Percentiles rank a stretch among this genome's conserved stretches.
phyloP scores from a whole-genome alignment of 2,329 filamentous ascomycete genomes.

The Colletotrichum aenigma region DNA sequence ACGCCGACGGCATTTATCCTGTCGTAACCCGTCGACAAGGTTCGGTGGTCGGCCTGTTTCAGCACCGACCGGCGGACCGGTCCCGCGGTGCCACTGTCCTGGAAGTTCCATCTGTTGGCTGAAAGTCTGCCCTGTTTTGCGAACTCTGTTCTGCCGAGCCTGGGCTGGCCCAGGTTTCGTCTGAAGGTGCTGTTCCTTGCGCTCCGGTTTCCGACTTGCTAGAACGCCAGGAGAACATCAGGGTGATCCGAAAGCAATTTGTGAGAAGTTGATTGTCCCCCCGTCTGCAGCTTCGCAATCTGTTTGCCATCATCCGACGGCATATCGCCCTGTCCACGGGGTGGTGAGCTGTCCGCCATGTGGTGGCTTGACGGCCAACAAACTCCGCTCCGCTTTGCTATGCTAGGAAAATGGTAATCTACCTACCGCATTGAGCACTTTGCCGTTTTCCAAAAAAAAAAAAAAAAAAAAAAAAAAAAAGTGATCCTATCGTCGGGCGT shows the following conservation, averaged over 20 bases:
- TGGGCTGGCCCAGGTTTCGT: slow-evolving; percentile 3
- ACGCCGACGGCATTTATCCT: neutral
- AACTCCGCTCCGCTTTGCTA: neutral
- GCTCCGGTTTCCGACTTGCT: neutral
- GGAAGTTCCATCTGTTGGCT: neutral
- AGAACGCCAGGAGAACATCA: neutral
- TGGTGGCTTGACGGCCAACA: neutral
- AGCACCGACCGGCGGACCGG: slow-evolving; percentile 8
- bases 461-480: neutral
- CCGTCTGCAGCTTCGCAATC: neutral
- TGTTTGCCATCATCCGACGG: slow-evolving; percentile 7
- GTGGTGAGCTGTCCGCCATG: slow-evolving; percentile 1
- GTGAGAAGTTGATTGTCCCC: neutral
- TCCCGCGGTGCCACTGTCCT: slow-evolving; percentile 9
- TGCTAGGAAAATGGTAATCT: neutral
- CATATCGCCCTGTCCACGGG: neutral
- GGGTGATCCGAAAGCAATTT: neutral
- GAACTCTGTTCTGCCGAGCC: neutral
- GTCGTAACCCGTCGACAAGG: slow-evolving; percentile 2
- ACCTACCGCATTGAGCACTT: neutral
- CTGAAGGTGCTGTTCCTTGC: neutral
- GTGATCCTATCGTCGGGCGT: neutral
- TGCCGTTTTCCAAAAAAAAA: neutral
- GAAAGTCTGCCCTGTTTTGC: neutral
- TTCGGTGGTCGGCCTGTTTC: slow-evolving; percentile 11